Conservation (phyloP, 129 eudicot genomes). For the Oenanthe sinensis region DNA sequence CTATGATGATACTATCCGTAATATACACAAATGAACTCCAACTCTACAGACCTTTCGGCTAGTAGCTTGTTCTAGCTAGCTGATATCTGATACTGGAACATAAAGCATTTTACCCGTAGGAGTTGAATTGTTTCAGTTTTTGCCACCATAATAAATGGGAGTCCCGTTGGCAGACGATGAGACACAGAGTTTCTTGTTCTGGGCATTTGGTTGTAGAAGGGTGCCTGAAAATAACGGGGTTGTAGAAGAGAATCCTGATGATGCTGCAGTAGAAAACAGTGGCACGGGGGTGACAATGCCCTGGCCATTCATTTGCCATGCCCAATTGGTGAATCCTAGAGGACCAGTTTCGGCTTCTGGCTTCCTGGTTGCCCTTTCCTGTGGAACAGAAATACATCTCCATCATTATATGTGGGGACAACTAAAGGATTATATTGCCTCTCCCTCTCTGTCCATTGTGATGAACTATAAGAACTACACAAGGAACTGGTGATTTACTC, state of each 20-base stretch:
- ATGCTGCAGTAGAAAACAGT: slow-evolving; percentile 66
- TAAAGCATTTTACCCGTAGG: not conserved
- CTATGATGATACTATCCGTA: not conserved
- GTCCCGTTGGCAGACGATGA: slow-evolving; percentile 14
- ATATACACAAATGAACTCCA: slow-evolving; percentile 4
- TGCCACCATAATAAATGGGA: slow-evolving; percentile 7
- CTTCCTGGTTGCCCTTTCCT: slow-evolving; percentile 40
- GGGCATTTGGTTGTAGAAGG: slow-evolving; percentile 16
- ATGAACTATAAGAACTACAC: not conserved
- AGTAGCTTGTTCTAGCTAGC: slow-evolving; percentile 1
- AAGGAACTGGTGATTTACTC: not conserved
- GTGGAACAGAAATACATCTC: slow-evolving; percentile 13
- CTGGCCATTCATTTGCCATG: slow-evolving; percentile 50
- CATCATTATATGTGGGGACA: not conserved
- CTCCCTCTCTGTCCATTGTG: not conserved
- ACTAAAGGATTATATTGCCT: not conserved
- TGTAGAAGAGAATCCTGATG: slow-evolving; percentile 91
- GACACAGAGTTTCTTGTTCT: slow-evolving; percentile 18
- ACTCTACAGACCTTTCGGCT: not conserved
- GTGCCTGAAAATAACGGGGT: slow-evolving; percentile 23
- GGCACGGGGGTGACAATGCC: slow-evolving; percentile 32
- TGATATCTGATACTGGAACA: slow-evolving; percentile 1
- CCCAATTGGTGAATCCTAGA: slow-evolving; percentile 34
- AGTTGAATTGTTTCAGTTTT: slow-evolving; percentile 8
- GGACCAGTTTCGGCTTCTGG: slow-evolving; percentile 27